Base-by-base conservation (phyloP, 257 asterid genomes). In the Solanum virginianum region DNA sequence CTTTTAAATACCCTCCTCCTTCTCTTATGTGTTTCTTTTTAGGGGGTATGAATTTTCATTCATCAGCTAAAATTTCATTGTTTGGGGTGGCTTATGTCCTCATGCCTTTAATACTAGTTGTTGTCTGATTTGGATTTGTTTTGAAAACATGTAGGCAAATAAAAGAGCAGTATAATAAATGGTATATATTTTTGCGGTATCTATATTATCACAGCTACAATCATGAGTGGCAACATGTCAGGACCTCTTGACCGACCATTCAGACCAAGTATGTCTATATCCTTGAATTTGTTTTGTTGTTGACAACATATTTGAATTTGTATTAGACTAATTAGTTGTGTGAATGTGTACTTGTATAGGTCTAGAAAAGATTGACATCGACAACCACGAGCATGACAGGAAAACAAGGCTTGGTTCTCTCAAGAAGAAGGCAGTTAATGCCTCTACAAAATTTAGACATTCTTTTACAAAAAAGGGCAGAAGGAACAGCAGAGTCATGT, bases 401-500 rank as follows among this genome's bases (percentile, higher is more conserved):
- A 87, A 90, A 79, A 89, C 91, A 49, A 88, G 90, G 91, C 87
- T 89, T 15, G 94, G 90, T 29, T 91, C 95, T 83, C 81, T 91
- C 85, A 91, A 91, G 88, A 87, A 90, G 83, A 88, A 68, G 66
- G 94, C 95, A 20, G 88, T 91, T 16, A 91, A 65, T 54, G 94
- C 94, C 74, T 92, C 95, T 7, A 70, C 85, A 39, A 92, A 92
- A 87, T 92, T 92, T 71, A 91, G 94, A 85, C 86, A 84, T 70
- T 91, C 95, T 71, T 85, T 92, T 65, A 92, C 90, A 10, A 92
- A 89, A 85, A 92, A 32, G 45, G 80, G 91, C 75, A 83, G 91
- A 70, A 86, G 93, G 75, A 94, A 90, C 89, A 94, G 98, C 92
- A 89, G 91, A 89, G 95, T 95, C 29, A 93, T 93, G 95, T 92